A percentile compares a stretch with the other conserved stretches of the same genome.
Conservation (phyloP, 148 eudicot genomes). For the Rhododendron vialii region DNA sequence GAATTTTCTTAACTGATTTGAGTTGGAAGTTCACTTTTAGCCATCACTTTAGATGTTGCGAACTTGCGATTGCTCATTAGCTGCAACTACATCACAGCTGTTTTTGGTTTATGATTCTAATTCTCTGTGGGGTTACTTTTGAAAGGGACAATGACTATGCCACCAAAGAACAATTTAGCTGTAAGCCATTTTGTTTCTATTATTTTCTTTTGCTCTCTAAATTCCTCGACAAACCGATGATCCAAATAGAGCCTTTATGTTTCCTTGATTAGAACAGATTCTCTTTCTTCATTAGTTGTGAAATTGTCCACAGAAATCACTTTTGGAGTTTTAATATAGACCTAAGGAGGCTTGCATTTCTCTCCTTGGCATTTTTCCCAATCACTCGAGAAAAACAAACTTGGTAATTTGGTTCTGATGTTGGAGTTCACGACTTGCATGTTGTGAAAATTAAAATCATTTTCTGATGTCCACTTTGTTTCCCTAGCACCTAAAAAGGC, state of each 20-base stretch:
- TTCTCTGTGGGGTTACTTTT: too few species aligned
- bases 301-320: not conserved
- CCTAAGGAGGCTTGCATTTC: not conserved
- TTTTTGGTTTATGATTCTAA: not conserved
- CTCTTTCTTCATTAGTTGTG: not conserved
- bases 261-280: not conserved
- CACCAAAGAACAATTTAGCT: too few species aligned
- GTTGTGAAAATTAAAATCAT: not conserved
- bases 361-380: not conserved
- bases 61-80: not conserved
- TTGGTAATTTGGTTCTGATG: not conserved
- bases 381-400: not conserved
- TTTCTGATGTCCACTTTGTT: not conserved
- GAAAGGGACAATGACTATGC: too few species aligned
- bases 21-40: too few species aligned
- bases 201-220: not conserved
- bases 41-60: too few species aligned
- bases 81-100: not conserved
- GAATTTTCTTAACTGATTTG: too few species aligned
- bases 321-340: not conserved
- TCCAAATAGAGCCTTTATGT: not conserved
- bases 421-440: not conserved
- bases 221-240: not conserved
- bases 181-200: not conserved
- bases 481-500: not conserved